Percentiles rank a stretch among this genome's conserved stretches.
Conservation (phyloP, 2,329 filamentous ascomycete species). For the Eurotiales sp. region DNA sequence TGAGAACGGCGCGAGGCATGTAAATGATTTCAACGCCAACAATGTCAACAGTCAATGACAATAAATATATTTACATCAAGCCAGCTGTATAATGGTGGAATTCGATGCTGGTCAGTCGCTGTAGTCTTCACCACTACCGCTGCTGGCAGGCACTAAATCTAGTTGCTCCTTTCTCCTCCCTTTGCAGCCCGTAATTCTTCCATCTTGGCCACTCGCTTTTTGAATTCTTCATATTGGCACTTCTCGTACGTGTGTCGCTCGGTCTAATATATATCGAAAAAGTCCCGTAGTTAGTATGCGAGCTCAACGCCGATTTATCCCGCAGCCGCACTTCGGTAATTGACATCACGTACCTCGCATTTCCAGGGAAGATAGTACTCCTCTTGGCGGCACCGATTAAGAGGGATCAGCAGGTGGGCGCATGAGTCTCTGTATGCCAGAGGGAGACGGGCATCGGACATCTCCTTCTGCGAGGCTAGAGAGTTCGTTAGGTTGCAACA, state of each 20-base stretch:
- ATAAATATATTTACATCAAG: slow-evolving; percentile 39
- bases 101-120: background rate
- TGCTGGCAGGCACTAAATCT: slow-evolving; percentile 33
- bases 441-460: slow-evolving; percentile 85
- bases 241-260: slow-evolving; percentile 98
- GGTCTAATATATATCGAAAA: slow-evolving; percentile 53
- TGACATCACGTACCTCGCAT: slow-evolving; percentile 70
- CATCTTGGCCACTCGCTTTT: slow-evolving; percentile 98
- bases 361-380: slow-evolving; percentile 97
- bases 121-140: background rate
- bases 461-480: slow-evolving; percentile 66
- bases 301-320: background rate
- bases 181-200: slow-evolving; percentile 87
- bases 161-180: slow-evolving; percentile 82
- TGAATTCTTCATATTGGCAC: slow-evolving; percentile 98
- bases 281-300: background rate
- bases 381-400: slow-evolving; percentile 90
- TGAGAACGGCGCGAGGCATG: slow-evolving; percentile 4
- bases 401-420: slow-evolving; percentile 86
- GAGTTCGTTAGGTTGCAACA: slow-evolving; percentile 23
- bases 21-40: slow-evolving; percentile 32
- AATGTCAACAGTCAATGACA: slow-evolving; percentile 32
- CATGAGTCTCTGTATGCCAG: slow-evolving; percentile 93
- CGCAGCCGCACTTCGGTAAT: background rate
- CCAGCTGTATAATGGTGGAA: slow-evolving; percentile 16